Evolutionary conservation across 345 rosid genomes (phyloP).

Genomic region (Brassica incana): DNA sequence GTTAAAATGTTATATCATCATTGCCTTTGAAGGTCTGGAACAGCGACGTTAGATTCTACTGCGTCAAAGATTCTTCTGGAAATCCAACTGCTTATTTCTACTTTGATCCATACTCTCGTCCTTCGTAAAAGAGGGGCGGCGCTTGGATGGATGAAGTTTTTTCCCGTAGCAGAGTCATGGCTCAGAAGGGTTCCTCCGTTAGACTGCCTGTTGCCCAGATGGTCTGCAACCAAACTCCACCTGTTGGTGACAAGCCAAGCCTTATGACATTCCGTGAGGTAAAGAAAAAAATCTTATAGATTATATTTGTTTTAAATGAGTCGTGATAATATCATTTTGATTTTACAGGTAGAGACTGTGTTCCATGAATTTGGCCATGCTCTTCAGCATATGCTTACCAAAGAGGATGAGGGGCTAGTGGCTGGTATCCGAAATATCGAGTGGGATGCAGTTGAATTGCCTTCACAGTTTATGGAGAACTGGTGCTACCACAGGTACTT

Average conservation of each 20-base stretch:
- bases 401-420: constrained; percentile 88
- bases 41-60: constrained; percentile 73
- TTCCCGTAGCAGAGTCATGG: constrained; percentile 64
- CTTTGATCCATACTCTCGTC: constrained; percentile 96
- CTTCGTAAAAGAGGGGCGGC: constrained; percentile 82
- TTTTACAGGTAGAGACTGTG: constrained; percentile 83
- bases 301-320: neutral
- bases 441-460: constrained; percentile 98
- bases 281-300: neutral
- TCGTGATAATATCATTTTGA: neutral
- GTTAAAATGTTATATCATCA: constrained; percentile 25
- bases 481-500: constrained; percentile 96
- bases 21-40: constrained; percentile 75
- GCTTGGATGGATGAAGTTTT: constrained; percentile 98
- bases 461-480: constrained; percentile 98
- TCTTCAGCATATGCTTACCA: constrained; percentile 98
- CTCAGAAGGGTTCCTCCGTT: constrained; percentile 38
- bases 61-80: constrained; percentile 81
- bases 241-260: constrained; percentile 92
- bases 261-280: constrained; percentile 98
- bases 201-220: constrained; percentile 73
- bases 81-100: constrained; percentile 82
- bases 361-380: constrained; percentile 99
- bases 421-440: constrained; percentile 88
- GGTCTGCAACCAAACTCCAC: constrained; percentile 97